Conservation (phyloP, 2,329 filamentous ascomycete genomes). For the Rosellinia necatrix region DNA sequence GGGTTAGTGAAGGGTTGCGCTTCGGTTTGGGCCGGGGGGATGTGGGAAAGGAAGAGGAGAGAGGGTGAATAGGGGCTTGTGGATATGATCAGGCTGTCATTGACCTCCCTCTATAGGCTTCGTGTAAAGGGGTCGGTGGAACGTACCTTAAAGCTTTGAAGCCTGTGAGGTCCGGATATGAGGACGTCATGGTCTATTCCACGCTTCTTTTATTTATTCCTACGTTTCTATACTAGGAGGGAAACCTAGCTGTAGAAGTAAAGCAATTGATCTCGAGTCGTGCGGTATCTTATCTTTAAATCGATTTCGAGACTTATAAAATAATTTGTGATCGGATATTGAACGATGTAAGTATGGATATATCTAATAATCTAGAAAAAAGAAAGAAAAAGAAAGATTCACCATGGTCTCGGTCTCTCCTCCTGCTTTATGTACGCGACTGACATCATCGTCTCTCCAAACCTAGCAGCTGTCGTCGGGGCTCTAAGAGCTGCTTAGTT, state of each 20-base stretch:
- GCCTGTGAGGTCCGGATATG: conserved; percentile 34
- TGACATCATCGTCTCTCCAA: conserved; percentile 24
- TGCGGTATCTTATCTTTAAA: too few species aligned
- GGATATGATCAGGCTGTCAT: not conserved
- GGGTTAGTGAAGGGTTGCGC: conserved; percentile 1
- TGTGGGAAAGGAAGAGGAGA: not conserved
- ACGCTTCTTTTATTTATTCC: not conserved
- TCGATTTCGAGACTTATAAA: not conserved
- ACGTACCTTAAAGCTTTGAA: conserved; percentile 39
- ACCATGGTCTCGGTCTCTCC: not conserved
- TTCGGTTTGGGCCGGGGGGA: not conserved
- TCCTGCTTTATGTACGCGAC: conserved; percentile 5
- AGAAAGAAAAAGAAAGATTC: too few species aligned
- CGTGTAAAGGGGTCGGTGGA: not conserved
- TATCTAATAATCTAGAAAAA: too few species aligned
- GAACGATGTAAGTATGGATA: too few species aligned
- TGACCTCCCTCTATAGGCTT: not conserved
- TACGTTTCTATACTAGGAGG: not conserved
- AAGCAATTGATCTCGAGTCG: too few species aligned
- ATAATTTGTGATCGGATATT: too few species aligned
- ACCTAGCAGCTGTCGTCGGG: conserved; percentile 7
- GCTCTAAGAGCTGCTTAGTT: not conserved
- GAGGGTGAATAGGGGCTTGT: not conserved
- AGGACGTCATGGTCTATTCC: conserved; percentile 31
- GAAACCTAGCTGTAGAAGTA: too few species aligned